These are phyloP conservation scores for Astragalus glycyphyllos DNA, from an alignment of 306 rosid genomes.

Conservation along the genomic window DNA sequence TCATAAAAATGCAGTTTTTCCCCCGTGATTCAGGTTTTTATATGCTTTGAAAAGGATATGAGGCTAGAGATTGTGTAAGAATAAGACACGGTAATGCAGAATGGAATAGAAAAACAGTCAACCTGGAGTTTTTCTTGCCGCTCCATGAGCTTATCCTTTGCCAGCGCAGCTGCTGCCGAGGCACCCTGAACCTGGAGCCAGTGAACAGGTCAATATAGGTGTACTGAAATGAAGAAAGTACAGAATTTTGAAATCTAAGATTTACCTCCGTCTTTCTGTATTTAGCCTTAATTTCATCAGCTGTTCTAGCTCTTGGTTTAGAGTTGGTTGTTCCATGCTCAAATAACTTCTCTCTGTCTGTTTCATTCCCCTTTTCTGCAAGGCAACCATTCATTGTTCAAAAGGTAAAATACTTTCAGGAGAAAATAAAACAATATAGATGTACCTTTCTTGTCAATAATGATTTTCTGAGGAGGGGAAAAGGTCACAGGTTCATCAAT, in stretches of 20 bases:
- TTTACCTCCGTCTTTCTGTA: constrained; percentile 70
- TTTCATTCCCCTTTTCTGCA: constrained; percentile 62
- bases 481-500: constrained; percentile 60
- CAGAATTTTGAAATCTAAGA: constrained; percentile 39
- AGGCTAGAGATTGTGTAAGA: constrained; percentile 9
- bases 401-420: constrained; percentile 27
- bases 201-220: constrained; percentile 37
- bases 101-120: constrained; percentile 37
- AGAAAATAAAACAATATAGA: constrained; percentile 35
- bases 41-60: constrained; percentile 15
- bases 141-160: constrained; percentile 77
- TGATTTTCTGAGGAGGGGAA: constrained; percentile 46
- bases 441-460: constrained; percentile 65
- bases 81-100: constrained; percentile 18
- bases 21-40: constrained; percentile 21
- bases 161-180: constrained; percentile 71
- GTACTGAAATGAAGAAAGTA: constrained; percentile 33
- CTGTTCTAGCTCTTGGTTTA: constrained; percentile 68
- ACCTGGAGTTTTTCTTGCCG: constrained; percentile 88
- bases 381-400: constrained; percentile 38
- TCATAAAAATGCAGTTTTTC: constrained; percentile 4
- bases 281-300: constrained; percentile 90
- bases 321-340: constrained; percentile 55
- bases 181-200: constrained; percentile 86
- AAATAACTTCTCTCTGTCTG: constrained; percentile 66